phyloP scores from a whole-genome alignment of 2,329 filamentous ascomycete genomes.

The Calonectria montana region DNA sequence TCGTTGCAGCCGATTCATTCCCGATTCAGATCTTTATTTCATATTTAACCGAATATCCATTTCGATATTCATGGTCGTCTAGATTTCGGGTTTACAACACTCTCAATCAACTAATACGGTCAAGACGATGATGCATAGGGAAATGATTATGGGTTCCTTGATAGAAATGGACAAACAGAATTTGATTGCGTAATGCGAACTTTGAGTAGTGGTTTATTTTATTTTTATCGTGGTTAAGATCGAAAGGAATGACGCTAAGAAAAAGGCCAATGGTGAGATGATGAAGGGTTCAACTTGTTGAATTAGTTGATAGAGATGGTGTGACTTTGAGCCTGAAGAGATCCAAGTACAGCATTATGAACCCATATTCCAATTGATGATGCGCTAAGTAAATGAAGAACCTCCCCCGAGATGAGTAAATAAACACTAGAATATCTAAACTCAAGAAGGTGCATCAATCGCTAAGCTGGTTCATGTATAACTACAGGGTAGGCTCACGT shows the following conservation, averaged over 20 bases:
- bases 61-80: conserved; percentile 29
- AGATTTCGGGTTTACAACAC: neutral
- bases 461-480: neutral
- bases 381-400: too few species aligned
- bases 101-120: neutral
- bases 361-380: too few species aligned
- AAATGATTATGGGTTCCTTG: neutral
- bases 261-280: neutral
- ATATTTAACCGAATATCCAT: conserved; percentile 41
- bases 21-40: conserved; percentile 32
- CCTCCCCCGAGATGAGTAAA: too few species aligned
- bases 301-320: too few species aligned
- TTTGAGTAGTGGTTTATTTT: neutral
- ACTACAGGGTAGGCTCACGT: conserved; percentile 34
- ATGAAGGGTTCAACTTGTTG: too few species aligned
- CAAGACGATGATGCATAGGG: neutral
- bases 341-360: too few species aligned
- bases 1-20: conserved; percentile 43
- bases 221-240: neutral
- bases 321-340: too few species aligned
- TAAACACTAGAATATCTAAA: too few species aligned
- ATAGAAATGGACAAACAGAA: neutral
- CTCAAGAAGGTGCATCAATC: neutral
- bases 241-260: neutral
- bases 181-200: too few species aligned